phyloP scores from a whole-genome alignment of 1,284 basidiomycete species.

The Moesziomyces sp. region DNA sequence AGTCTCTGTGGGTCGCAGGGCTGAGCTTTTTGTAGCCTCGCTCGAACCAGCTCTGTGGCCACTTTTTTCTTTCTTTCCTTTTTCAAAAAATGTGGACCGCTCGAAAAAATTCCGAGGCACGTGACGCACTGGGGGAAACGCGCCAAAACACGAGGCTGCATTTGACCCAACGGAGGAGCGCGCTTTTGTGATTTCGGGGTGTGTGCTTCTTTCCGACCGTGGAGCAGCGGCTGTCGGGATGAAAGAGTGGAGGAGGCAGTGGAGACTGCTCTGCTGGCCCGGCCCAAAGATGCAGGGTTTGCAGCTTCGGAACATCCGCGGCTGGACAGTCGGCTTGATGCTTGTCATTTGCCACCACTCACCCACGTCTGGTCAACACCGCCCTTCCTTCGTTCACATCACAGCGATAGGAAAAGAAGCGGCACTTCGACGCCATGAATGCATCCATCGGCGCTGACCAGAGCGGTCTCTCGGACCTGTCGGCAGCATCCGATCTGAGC shows the following conservation, averaged over 20 bases:
- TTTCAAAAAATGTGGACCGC: neutral
- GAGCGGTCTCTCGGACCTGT: conserved; percentile 38
- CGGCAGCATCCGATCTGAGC: conserved; percentile 20
- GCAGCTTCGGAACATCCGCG: conserved; percentile 5
- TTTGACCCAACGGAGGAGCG: neutral
- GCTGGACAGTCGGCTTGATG: neutral
- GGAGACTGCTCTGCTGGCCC: too few relatives aligned
- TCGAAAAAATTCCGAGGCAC: conserved; percentile 9
- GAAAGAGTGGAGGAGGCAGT: neutral
- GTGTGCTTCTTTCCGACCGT: neutral
- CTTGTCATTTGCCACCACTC: neutral
- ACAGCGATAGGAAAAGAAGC: neutral
- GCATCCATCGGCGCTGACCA: conserved; percentile 27
- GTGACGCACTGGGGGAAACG: conserved; percentile 19
- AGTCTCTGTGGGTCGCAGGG: neutral
- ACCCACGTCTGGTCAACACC: conserved; percentile 3
- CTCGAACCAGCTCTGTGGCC: neutral
- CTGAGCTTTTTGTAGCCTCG: conserved; percentile 4
- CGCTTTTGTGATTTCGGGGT: neutral
- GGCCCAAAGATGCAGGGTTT: conserved; percentile 19
- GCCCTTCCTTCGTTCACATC: neutral
- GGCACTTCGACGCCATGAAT: conserved; percentile 4
- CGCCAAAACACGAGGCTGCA: conserved; percentile 26
- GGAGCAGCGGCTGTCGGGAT: too few relatives aligned
- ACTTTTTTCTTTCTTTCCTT: conserved; percentile 4